phyloP scores from a whole-genome alignment of 371 early-diverging fungal genomes.

The Fennellomyces sp. region DNA sequence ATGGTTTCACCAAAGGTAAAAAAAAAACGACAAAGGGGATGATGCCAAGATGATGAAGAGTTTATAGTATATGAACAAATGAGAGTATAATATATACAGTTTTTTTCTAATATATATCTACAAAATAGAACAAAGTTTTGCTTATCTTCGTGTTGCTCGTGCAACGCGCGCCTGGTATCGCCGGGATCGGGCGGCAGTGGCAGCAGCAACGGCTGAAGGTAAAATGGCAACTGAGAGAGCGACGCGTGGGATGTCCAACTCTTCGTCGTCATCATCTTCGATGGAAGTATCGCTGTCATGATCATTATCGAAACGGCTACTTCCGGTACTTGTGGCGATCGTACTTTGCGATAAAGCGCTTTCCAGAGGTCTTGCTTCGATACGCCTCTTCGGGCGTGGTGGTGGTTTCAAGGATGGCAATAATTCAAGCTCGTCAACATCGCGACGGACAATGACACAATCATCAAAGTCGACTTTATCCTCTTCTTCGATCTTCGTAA shows the following conservation, averaged over 20 bases:
- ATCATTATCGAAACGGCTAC: neutral
- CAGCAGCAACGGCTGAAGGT: constrained; percentile 8
- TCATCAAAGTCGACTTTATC: neutral
- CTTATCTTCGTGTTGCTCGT: neutral
- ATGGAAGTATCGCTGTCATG: neutral
- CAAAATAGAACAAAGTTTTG: neutral
- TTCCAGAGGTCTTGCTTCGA: neutral
- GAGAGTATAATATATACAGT: neutral
- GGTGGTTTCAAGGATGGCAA: neutral
- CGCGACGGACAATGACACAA: neutral
- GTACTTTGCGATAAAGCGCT: neutral
- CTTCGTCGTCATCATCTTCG: constrained; percentile 1
- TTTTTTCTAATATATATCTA: neutral
- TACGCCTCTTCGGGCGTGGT: neutral
- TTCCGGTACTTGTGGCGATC: neutral
- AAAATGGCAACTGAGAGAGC: constrained; percentile 1
- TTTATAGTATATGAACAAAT: too few species aligned
- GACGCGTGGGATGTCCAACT: neutral
- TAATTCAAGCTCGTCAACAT: neutral
- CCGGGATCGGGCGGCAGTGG: constrained; percentile 7
- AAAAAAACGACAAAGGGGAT: too few species aligned
- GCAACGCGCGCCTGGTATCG: constrained; percentile 11
- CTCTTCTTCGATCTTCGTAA: neutral
- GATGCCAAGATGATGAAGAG: too few species aligned
- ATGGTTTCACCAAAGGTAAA: too few species aligned